A percentile compares a stretch with the other conserved stretches of the same genome.
These are phyloP conservation scores for Alternaria sp. DNA, from an alignment of 2,329 filamentous ascomycete species.

Conservation along the genomic window DNA sequence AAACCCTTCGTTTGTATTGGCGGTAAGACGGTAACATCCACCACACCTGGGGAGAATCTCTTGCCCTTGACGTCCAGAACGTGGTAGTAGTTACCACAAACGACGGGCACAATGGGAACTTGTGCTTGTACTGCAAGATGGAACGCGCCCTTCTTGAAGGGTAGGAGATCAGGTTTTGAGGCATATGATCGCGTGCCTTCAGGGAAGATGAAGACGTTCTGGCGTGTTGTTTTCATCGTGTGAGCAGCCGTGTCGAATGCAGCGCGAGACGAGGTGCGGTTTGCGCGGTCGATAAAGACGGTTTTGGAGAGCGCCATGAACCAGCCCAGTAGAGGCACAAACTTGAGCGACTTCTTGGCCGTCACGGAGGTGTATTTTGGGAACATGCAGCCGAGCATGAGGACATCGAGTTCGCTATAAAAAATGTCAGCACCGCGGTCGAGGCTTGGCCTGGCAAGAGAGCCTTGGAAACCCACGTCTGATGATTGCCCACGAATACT, in stretches of 20 bases:
- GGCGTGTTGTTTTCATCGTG: conserved; percentile 74
- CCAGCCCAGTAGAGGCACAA: conserved; percentile 87
- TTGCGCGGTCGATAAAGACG: conserved; percentile 94
- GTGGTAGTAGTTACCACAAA: conserved; percentile 61
- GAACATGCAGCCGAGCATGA: conserved; percentile 89
- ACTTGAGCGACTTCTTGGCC: conserved; percentile 85
- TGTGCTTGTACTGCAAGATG: conserved; percentile 94
- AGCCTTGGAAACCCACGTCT: conserved; percentile 64
- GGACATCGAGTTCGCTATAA: conserved; percentile 80
- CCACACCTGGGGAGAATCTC: conserved; percentile 52
- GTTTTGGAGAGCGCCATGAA: conserved; percentile 87
- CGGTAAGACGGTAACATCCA: conserved; percentile 64
- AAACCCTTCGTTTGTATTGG: conserved; percentile 49
- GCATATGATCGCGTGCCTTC: conserved; percentile 94
- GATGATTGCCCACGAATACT: conserved; percentile 94
- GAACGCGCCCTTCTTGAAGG: conserved; percentile 99
- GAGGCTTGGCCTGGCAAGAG: not conserved
- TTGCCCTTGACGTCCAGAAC: conserved; percentile 57
- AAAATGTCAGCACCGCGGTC: conserved; percentile 23
- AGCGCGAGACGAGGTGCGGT: conserved; percentile 80
- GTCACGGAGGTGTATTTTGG: conserved; percentile 92
- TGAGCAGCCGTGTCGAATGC: conserved; percentile 85
- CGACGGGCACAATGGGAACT: conserved; percentile 88
- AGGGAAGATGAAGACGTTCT: conserved; percentile 85
- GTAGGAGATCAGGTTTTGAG: conserved; percentile 79